Evolutionary conservation across 306 rosid species (phyloP).

Genomic region (Dalbergia oliveri): DNA sequence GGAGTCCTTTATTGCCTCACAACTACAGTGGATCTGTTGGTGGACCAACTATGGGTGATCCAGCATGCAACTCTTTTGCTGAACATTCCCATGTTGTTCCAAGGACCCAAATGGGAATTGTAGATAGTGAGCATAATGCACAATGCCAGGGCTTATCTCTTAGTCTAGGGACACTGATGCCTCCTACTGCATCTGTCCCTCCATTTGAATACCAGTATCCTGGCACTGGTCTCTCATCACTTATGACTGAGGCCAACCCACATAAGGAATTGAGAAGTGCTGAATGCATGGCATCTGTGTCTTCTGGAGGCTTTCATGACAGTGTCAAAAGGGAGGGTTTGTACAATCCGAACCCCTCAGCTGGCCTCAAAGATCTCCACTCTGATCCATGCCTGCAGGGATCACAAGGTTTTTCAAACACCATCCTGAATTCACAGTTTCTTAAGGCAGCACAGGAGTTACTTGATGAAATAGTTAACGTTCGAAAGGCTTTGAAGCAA

Average conservation of each 20-base stretch:
- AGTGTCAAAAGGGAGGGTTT: slow-evolving; percentile 56
- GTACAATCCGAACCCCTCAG: slow-evolving; percentile 50
- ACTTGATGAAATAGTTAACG: slow-evolving; percentile 79
- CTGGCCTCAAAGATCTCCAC: slow-evolving; percentile 42
- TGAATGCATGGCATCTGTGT: slow-evolving; percentile 54
- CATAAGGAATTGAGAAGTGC: slow-evolving; percentile 52
- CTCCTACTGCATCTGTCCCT: slow-evolving; percentile 53
- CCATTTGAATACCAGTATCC: slow-evolving; percentile 63
- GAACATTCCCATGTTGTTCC: slow-evolving; percentile 47
- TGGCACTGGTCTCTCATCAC: slow-evolving; percentile 57
- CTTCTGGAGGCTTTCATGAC: slow-evolving; percentile 52
- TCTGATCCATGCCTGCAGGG: slow-evolving; percentile 51
- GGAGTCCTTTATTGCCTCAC: slow-evolving; percentile 54
- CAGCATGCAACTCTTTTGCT: slow-evolving; percentile 45
- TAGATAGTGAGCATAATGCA: slow-evolving; percentile 52
- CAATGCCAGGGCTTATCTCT: slow-evolving; percentile 79
- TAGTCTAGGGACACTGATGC: slow-evolving; percentile 70
- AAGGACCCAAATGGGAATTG: slow-evolving; percentile 50
- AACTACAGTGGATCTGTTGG: slow-evolving; percentile 57
- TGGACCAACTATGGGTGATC: slow-evolving; percentile 49
- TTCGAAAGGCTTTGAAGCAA: slow-evolving; percentile 72
- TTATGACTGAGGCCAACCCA: slow-evolving; percentile 51
- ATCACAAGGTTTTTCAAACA: slow-evolving; percentile 47
- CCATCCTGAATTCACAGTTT: slow-evolving; percentile 56
- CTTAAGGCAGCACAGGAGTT: slow-evolving; percentile 74